phyloP scores from a whole-genome alignment of 208 protist species.

The Leishmania guyanensis region DNA sequence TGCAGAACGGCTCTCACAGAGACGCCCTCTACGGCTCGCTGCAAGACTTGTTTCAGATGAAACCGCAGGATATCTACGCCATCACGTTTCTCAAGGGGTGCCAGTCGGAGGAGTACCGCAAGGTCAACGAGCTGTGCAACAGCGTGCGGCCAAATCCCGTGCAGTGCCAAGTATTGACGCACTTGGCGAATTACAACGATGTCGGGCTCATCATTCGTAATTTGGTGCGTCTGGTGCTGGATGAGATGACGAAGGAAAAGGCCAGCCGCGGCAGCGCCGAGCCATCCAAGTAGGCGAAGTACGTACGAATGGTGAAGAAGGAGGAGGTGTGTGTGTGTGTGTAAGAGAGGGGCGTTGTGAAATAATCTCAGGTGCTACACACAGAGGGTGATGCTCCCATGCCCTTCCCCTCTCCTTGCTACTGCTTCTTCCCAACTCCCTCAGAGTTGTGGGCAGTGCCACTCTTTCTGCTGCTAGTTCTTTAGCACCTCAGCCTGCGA shows the following conservation, averaged over 20 bases:
- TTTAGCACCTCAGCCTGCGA: not conserved
- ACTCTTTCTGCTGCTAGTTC: slow-evolving; percentile 2
- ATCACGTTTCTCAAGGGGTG: slow-evolving; percentile 83
- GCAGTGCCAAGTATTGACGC: slow-evolving; percentile 74
- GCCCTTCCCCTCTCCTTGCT: not conserved
- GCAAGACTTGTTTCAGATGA: slow-evolving; percentile 75
- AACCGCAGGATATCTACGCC: slow-evolving; percentile 77
- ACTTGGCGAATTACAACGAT: slow-evolving; percentile 84
- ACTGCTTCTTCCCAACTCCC: not conserved
- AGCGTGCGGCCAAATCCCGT: slow-evolving; percentile 64
- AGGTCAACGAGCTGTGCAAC: slow-evolving; percentile 74
- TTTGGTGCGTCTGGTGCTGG: slow-evolving; percentile 69
- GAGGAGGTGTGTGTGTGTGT: not conserved
- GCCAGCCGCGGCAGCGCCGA: not conserved
- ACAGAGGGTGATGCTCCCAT: not conserved
- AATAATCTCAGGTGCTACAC: not conserved
- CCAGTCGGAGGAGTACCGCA: slow-evolving; percentile 81
- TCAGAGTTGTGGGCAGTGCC: not conserved
- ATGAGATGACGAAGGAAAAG: slow-evolving; percentile 59
- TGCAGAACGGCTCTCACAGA: slow-evolving; percentile 66
- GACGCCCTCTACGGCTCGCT: slow-evolving; percentile 73
- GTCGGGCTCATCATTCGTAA: slow-evolving; percentile 87
- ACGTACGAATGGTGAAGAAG: not conserved
- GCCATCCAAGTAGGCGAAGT: not conserved
- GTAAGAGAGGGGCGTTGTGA: not conserved